Evolutionary conservation across 148 eudicot genomes (phyloP), one percentile per base, ranked within the genome.

Genomic region (Fagopyrum esculentum): DNA sequence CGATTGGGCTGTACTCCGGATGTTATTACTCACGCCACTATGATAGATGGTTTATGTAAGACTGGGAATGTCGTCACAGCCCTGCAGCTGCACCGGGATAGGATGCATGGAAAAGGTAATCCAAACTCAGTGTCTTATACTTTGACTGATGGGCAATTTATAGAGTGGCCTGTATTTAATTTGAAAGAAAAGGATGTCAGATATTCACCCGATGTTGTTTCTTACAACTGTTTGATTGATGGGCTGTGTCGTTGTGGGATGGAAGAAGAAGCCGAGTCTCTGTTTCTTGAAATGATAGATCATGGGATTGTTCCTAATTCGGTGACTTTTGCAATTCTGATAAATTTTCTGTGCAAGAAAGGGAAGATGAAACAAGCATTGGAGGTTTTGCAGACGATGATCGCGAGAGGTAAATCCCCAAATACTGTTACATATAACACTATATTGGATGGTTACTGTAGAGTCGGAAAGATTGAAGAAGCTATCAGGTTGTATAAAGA

Each of bases 401-500:
- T 74, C 30, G 69, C 29, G 17, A 70, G 77, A 63, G 82, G 83
- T 0, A 54, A 71, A n/a, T 2, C 77, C 51, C 83, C 80, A 17
- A 74, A 72, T 66, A 15, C 56, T 35, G 15, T 54, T 43, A 80
- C 77, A 3, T 83, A 43, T 60, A 83, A 75, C 66, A 52, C 68
- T 19, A 45, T 83, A 52, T 61, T 83, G 9, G 19, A 82, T 61
- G 85, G 85, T 43, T 82, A 59, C 45, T 74, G 77, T 75, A 77
- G 79, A 59, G 26, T 49, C 12, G 49, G 55, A 17, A 77, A 72
- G 50, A 64, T 71, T 13, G 69, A 77, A 5, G 73, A 82, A 72
- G 85, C 85, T n/a, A 49, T 82, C 56, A 43, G n/a, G 10, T 74
- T 82, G 51, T 82, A 46, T 59, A 57, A 50, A 64, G 78, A 82